phyloP scores from a whole-genome alignment of 805 yeast genomes.

The Metschnikowia amazonensis region DNA sequence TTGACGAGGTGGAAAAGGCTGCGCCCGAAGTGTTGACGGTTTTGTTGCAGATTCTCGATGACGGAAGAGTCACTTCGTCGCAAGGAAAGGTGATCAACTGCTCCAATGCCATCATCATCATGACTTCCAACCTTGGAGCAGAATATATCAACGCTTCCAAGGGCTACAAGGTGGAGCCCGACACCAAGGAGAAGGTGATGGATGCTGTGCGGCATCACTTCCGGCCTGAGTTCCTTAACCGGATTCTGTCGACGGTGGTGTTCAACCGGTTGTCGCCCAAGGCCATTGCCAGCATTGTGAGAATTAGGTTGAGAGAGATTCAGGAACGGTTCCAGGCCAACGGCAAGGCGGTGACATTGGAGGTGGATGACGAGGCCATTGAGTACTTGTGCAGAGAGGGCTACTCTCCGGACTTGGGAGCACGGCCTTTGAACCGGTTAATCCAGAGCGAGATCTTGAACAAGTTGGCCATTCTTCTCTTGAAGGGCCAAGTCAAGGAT shows the following conservation, averaged over 20 bases:
- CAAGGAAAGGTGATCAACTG: slow-evolving; percentile 93
- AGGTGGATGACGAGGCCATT: slow-evolving; percentile 70
- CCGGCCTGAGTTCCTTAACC: slow-evolving; percentile 95
- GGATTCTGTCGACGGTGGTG: slow-evolving; percentile 88
- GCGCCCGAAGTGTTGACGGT: slow-evolving; percentile 96
- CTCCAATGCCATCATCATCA: slow-evolving; percentile 84
- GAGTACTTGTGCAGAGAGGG: slow-evolving; percentile 83
- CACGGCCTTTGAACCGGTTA: slow-evolving; percentile 90
- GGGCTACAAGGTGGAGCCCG: slow-evolving; percentile 59
- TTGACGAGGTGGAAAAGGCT: slow-evolving; percentile 98
- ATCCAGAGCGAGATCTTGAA: slow-evolving; percentile 87
- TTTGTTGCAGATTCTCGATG: slow-evolving; percentile 87
- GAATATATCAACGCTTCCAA: slow-evolving; percentile 71
- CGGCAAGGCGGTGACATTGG: slow-evolving; percentile 72
- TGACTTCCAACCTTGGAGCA: slow-evolving; percentile 98
- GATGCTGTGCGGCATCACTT: slow-evolving; percentile 79
- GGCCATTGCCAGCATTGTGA: slow-evolving; percentile 89
- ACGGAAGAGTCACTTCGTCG: slow-evolving; percentile 92
- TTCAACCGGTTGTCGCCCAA: slow-evolving; percentile 89
- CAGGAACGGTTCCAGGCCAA: slow-evolving; percentile 80
- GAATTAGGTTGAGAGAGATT: slow-evolving; percentile 77
- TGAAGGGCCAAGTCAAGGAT: slow-evolving; percentile 82
- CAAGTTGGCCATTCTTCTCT: slow-evolving; percentile 80
- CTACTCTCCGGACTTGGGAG: slow-evolving; percentile 91
- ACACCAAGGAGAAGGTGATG: slow-evolving; percentile 78